Evolutionary conservation across 495 filamentous ascomycete genomes (phyloP).

Genomic region (Penicillium paradoxum): DNA sequence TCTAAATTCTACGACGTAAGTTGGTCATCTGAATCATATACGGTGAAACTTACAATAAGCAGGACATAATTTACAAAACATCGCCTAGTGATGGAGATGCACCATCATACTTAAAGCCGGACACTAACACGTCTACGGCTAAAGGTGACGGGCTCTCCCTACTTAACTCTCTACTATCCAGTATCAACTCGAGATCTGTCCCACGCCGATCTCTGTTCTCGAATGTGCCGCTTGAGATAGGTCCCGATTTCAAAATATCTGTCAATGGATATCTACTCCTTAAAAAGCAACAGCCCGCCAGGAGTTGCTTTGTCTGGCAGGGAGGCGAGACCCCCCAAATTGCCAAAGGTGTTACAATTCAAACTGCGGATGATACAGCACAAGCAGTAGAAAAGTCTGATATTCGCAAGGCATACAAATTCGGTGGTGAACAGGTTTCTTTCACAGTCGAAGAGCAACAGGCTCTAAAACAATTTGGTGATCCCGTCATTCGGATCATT

Average conservation of each 20-base stretch:
- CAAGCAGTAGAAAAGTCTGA: constrained; percentile 73
- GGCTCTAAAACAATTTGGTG: constrained; percentile 69
- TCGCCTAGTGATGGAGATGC: constrained; percentile 63
- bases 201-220: constrained; percentile 85
- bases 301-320: constrained; percentile 81
- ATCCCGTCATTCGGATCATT: constrained; percentile 80
- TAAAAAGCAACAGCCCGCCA: constrained; percentile 71
- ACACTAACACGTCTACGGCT: constrained; percentile 45
- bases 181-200: constrained; percentile 85
- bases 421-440: constrained; percentile 81
- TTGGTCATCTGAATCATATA: not conserved
- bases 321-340: constrained; percentile 79
- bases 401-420: constrained; percentile 90
- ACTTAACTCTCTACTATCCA: constrained; percentile 76
- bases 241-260: constrained; percentile 76
- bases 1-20: constrained; percentile 88
- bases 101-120: constrained; percentile 47
- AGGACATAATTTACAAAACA: constrained; percentile 77
- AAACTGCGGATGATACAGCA: constrained; percentile 68
- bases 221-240: constrained; percentile 79
- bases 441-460: constrained; percentile 82
- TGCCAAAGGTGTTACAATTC: constrained; percentile 63
- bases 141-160: constrained; percentile 72
- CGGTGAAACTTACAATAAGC: not conserved
- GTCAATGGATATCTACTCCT: constrained; percentile 90